phyloP scores from a whole-genome alignment of 2,329 filamentous ascomycete genomes.

The Tolypocladium endophyticum region DNA sequence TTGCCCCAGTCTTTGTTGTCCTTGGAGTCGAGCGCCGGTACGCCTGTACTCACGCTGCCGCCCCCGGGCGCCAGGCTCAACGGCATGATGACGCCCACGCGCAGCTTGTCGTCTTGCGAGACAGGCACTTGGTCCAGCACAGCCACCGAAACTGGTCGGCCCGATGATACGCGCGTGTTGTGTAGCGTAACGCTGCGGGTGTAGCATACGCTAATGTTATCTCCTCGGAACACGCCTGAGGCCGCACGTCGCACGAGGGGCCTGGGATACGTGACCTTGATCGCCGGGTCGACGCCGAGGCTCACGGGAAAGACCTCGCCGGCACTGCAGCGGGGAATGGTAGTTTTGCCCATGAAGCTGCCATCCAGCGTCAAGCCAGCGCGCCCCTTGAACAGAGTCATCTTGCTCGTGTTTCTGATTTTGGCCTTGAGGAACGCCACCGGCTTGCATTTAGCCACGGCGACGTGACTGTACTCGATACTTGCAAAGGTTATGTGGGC shows the following conservation, averaged over 20 bases:
- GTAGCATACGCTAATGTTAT: conserved; percentile 33
- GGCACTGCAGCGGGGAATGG: conserved; percentile 40
- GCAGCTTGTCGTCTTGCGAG: conserved; percentile 44
- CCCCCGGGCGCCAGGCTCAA: conserved; percentile 30
- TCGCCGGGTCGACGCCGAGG: conserved; percentile 45
- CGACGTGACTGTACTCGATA: conserved; percentile 39
- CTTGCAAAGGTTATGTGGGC: conserved; percentile 35
- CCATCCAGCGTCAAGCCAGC: conserved; percentile 47
- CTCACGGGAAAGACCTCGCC: conserved; percentile 39
- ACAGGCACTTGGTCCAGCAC: conserved; percentile 49
- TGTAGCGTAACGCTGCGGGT: conserved; percentile 32
- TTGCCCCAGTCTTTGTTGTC: conserved; percentile 33
- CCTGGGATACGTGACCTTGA: conserved; percentile 41
- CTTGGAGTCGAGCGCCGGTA: conserved; percentile 10
- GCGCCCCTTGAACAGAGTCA: conserved; percentile 41
- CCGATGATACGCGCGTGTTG: conserved; percentile 31
- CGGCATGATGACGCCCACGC: conserved; percentile 36
- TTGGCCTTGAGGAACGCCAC: conserved; percentile 45
- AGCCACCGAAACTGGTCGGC: conserved; percentile 29
- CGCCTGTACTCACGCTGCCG: conserved; percentile 21
- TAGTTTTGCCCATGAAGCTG: conserved; percentile 43
- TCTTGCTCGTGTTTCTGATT: conserved; percentile 38
- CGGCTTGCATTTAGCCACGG: conserved; percentile 46
- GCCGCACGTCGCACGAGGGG: conserved; percentile 39
- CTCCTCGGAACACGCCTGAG: conserved; percentile 38